A percentile compares a stretch with the other conserved stretches of the same genome.
Conservation (phyloP, 495 filamentous ascomycete species). For the Polyplosphaeria fusca region DNA sequence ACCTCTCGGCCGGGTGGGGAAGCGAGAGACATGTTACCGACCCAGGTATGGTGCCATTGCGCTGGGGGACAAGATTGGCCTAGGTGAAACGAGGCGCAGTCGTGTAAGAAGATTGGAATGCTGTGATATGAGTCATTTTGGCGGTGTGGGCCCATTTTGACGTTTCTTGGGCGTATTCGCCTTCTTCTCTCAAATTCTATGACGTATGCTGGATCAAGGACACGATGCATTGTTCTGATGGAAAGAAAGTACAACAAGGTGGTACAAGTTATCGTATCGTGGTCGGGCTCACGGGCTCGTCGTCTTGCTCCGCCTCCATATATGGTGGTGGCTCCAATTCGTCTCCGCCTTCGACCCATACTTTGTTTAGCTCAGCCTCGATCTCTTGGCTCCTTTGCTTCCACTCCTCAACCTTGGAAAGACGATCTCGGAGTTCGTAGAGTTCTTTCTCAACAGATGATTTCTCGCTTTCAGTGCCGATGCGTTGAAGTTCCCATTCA, state of each 20-base stretch:
- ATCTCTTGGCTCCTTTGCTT: conserved; percentile 75
- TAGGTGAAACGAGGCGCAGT: too few relatives aligned
- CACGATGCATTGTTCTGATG: too few relatives aligned
- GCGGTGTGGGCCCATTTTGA: too few relatives aligned
- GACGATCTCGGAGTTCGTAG: conserved; percentile 70
- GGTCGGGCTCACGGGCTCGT: background rate
- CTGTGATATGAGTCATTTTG: too few relatives aligned
- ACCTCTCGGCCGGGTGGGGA: too few relatives aligned
- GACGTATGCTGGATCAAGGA: too few relatives aligned
- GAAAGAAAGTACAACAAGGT: background rate
- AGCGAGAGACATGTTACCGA: too few relatives aligned
- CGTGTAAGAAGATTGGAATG: too few relatives aligned
- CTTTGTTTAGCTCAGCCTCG: conserved; percentile 60
- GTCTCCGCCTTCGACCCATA: conserved; percentile 49
- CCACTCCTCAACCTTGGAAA: conserved; percentile 81
- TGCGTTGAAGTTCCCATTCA: conserved; percentile 85
- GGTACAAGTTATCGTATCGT: background rate
- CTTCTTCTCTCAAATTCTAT: too few relatives aligned
- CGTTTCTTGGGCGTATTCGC: too few relatives aligned
- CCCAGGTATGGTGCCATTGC: too few relatives aligned
- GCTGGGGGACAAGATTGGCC: too few relatives aligned
- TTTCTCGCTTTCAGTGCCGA: conserved; percentile 89
- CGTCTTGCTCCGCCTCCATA: background rate
- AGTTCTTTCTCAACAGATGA: conserved; percentile 86
- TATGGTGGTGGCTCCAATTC: conserved; percentile 42